phyloP scores from a whole-genome alignment of 2,329 filamentous ascomycete genomes.

The Cladosporium austrohemisphaericum region DNA sequence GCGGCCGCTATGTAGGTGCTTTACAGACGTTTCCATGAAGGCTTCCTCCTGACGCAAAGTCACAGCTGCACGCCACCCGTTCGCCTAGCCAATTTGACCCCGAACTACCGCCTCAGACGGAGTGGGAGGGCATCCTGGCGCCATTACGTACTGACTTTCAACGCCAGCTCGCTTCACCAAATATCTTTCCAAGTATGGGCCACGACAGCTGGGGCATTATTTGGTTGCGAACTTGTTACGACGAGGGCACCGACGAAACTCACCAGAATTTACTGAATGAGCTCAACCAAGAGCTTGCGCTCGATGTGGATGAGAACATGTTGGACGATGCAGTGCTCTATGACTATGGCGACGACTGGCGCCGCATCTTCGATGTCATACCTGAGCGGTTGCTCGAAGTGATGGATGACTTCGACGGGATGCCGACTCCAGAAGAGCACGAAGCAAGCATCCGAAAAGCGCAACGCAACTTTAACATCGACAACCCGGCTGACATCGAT shows the following conservation, averaged over 20 bases:
- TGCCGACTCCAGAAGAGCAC: not conserved
- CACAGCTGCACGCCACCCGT: not conserved
- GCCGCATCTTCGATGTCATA: constrained; percentile 5
- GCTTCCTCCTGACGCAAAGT: not conserved
- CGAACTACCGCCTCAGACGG: not conserved
- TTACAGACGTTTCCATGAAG: not conserved
- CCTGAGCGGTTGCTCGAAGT: constrained; percentile 8
- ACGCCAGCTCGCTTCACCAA: not conserved
- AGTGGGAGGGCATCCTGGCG: not conserved
- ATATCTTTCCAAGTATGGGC: not conserved
- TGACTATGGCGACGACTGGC: constrained; percentile 4
- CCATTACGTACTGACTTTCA: constrained; percentile 3
- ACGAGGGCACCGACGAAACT: constrained; percentile 1
- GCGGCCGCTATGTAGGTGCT: not conserved
- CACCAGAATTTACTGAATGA: not conserved
- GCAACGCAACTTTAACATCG: not conserved
- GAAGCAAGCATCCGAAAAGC: not conserved
- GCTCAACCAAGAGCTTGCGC: constrained; percentile 4
- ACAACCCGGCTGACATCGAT: not conserved
- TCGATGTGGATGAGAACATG: constrained; percentile 9
- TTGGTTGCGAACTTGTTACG: constrained; percentile 13
- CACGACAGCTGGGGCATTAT: not conserved
- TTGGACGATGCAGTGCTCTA: constrained; percentile 2
- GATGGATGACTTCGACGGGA: not conserved
- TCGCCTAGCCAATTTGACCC: not conserved